Conservation (phyloP, 2,329 filamentous ascomycete genomes). For the Rutstroemia sp. region DNA sequence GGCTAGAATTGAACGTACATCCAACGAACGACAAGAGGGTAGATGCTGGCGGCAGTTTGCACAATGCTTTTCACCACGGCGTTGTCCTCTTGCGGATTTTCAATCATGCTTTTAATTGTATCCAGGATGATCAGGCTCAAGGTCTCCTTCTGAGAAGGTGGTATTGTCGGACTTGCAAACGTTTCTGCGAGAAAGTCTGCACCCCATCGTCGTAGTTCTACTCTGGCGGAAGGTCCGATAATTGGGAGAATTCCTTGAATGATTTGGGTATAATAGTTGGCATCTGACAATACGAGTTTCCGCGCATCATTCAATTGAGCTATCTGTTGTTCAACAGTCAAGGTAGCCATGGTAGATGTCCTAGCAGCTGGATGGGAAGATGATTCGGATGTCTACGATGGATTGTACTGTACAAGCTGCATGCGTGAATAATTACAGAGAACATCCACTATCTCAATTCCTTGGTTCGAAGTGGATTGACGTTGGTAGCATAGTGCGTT, state of each 20-base stretch:
- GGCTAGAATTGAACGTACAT: constrained; percentile 60
- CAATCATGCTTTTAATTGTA: constrained; percentile 62
- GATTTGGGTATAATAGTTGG: constrained; percentile 84
- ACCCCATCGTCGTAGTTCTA: constrained; percentile 91
- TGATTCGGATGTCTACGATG: constrained; percentile 20
- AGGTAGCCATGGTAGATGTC: constrained; percentile 40
- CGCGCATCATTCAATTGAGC: constrained; percentile 85
- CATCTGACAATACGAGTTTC: constrained; percentile 78
- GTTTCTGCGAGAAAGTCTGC: constrained; percentile 93
- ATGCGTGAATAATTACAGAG: constrained; percentile 13
- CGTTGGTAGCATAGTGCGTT: not conserved
- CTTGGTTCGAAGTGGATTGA: not conserved
- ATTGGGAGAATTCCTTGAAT: constrained; percentile 91
- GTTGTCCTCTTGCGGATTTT: constrained; percentile 67
- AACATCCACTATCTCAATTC: constrained; percentile 1
- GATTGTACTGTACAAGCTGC: constrained; percentile 14
- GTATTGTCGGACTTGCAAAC: constrained; percentile 83
- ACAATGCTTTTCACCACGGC: constrained; percentile 80
- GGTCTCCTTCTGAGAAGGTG: constrained; percentile 70
- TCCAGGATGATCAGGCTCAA: constrained; percentile 72
- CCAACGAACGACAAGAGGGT: constrained; percentile 85
- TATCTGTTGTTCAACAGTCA: constrained; percentile 67
- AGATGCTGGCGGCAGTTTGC: constrained; percentile 85
- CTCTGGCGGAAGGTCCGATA: constrained; percentile 63
- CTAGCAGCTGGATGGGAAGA: constrained; percentile 2